Base-by-base conservation (phyloP, 2,329 filamentous ascomycete species). In the Penicillium sp. region DNA sequence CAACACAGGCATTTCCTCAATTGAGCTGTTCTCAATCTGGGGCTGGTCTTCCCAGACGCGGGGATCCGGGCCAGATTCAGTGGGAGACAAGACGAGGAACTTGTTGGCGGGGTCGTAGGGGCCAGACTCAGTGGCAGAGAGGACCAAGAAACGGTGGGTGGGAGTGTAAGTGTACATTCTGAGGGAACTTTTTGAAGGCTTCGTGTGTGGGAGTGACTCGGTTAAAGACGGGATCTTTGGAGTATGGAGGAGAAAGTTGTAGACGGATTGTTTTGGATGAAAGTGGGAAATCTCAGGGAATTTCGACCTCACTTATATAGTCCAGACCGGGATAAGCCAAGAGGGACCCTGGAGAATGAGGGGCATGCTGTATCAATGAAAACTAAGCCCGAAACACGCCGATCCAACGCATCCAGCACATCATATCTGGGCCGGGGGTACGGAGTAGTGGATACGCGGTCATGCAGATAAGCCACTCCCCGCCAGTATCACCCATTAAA, bases 131-230 rank as follows among this genome's bases (percentile, higher is more conserved):
- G 48, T 29, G 40, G 57, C 57, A 42, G 60, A 62, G 47, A 63
- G 61, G 31, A 67, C 58, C 52, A 67, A 60, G 56, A 65, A 67
- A 46, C 62, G 61, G 55, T 54, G 49, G 51, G 61, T 57, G 48
- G 64, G 55, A 48, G 63, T 63, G 47, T 57, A 39, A 54, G 63
- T 57, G 53, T 61, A 63, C 64, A 67, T 67, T 53, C 51, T 65
- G 56, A 38, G 39, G 44, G 45, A 40, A 31, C n/a, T 43, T 46
- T 46, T 46, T 17, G n/a, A 45, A 26, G 19, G 15, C 19, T 42
- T 34, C 26, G 24, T 41, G 29, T 43, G 37, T 45, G 31, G 33
- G 26, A 31, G 35, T 41, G 34, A 24, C 38, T 49, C 33, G 41
- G 39, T 47, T 37, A 34, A 21, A 51, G 47, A 46, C 26, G 39